These are phyloP conservation scores for Zymoseptoria tritici DNA, from an alignment of 2,329 filamentous ascomycete species.

Conservation along the genomic window DNA sequence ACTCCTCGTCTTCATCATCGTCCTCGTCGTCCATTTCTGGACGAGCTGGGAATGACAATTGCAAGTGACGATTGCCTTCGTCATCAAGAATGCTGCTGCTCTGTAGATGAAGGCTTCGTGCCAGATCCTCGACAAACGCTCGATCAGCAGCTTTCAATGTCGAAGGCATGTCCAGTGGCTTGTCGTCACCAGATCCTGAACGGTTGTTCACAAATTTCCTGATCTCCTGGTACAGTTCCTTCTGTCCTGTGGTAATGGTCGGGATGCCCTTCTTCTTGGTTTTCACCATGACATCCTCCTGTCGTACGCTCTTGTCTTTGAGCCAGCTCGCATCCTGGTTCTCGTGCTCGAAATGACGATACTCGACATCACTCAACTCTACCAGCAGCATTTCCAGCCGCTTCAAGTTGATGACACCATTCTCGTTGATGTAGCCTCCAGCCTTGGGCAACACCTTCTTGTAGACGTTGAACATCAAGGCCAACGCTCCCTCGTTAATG, in stretches of 20 bases:
- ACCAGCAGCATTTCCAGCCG: conserved; percentile 71
- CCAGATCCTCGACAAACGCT: conserved; percentile 85
- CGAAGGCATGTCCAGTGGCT: conserved; percentile 64
- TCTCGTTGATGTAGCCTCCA: conserved; percentile 93
- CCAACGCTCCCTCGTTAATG: conserved; percentile 95
- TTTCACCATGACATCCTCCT: conserved; percentile 58
- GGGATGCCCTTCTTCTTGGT: conserved; percentile 55
- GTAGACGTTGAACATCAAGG: conserved; percentile 96
- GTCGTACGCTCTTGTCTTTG: conserved; percentile 71
- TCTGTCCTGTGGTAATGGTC: conserved; percentile 71
- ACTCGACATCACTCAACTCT: conserved; percentile 81
- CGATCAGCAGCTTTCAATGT: conserved; percentile 75
- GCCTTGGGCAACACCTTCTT: conserved; percentile 80
- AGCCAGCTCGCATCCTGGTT: conserved; percentile 87
- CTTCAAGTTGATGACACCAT: conserved; percentile 81
- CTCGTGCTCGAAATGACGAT: conserved; percentile 86
- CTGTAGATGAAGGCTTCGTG: conserved; percentile 58
- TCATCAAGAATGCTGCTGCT: conserved; percentile 60
- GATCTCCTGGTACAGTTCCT: conserved; percentile 71
- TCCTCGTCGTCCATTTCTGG: conserved; percentile 46
- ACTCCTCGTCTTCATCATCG: conserved; percentile 74
- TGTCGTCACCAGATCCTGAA: conserved; percentile 40
- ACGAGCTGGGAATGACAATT: conserved; percentile 52
- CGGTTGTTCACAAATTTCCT: conserved; percentile 74
- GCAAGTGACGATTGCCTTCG: conserved; percentile 58